phyloP scores from a whole-genome alignment of 805 yeast genomes.

The Wickerhamomyces rabaulensis region DNA sequence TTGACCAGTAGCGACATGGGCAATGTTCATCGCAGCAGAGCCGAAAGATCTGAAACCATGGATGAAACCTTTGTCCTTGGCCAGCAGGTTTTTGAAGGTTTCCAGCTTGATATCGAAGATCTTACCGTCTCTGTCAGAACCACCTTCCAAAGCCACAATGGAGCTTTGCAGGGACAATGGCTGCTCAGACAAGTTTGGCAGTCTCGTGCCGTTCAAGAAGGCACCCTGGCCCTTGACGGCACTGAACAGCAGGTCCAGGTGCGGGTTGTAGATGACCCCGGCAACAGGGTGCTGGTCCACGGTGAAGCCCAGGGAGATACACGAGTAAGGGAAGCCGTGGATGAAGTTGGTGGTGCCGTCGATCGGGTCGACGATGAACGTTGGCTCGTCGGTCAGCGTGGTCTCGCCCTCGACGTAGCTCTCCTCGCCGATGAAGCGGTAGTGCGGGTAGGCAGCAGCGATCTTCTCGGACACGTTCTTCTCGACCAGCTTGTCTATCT shows the following conservation, averaged over 20 bases:
- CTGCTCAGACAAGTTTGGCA: slow-evolving; percentile 27
- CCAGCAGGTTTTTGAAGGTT: slow-evolving; percentile 40
- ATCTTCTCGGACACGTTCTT: slow-evolving; percentile 32
- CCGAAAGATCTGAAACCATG: slow-evolving; percentile 62
- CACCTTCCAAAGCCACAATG: slow-evolving; percentile 55
- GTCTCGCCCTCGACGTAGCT: slow-evolving; percentile 46
- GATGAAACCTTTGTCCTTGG: slow-evolving; percentile 48
- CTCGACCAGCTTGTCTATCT: slow-evolving; percentile 54
- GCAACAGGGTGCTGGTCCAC: slow-evolving; percentile 43
- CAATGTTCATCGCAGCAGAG: slow-evolving; percentile 59
- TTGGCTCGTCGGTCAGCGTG: slow-evolving; percentile 44
- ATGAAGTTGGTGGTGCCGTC: slow-evolving; percentile 65
- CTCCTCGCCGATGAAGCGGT: slow-evolving; percentile 58
- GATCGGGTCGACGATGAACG: slow-evolving; percentile 61
- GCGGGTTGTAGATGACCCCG: slow-evolving; percentile 67
- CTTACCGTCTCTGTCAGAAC: slow-evolving; percentile 49
- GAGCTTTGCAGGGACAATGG: slow-evolving; percentile 44
- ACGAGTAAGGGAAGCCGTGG: slow-evolving; percentile 56
- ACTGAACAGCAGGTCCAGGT: slow-evolving; percentile 44
- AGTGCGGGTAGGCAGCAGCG: slow-evolving; percentile 38
- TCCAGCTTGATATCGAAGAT: slow-evolving; percentile 45
- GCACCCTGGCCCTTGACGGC: slow-evolving; percentile 56
- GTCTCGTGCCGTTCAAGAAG: slow-evolving; percentile 38
- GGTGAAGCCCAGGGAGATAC: slow-evolving; percentile 57
- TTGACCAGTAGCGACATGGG: slow-evolving; percentile 53